Base-by-base conservation (phyloP, 192 early-diverging fungal species). In the Coemansia asiatica region DNA sequence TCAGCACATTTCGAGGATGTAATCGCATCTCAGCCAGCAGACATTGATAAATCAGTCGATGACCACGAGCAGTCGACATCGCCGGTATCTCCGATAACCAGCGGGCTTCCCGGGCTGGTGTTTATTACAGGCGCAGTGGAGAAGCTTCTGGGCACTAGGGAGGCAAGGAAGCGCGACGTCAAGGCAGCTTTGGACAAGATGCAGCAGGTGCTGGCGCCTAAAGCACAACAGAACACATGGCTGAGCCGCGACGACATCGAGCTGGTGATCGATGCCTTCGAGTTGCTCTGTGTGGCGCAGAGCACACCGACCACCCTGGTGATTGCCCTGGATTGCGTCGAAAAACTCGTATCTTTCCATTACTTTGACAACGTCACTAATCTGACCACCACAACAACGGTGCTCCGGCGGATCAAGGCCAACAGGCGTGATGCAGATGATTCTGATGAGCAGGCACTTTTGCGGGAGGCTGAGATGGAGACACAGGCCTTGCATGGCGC, bases 271-370 rank as follows among this genome's bases (percentile, higher is more conserved):
- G 69, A 81, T 29, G 90, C 93, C 18, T 79, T 95, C 56, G 83
- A 89, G 62, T 57, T 90, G 23, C 88, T 90, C 7, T 93, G 92
- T 71, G 84, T 84, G 38, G 85, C 90, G 54, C 81, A 86, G n/a
- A 82, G 81, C 63, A 74, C 27, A 15, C 31, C 85, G 1, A 71
- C 70, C 16, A 75, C 93, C 10, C 82, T 88, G 47, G 86, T 83
- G 5, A 85, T 89, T 19, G 88, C 90, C 0, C 75, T 95, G 38
- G 93, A 95, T 63, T 92, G 92, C 71, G 78, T 95, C 8, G 93
- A 91, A 55, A 92, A 92, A 74, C 85, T 89, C 25, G 85, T 90
- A 21, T 86, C 87, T 12, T 89, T 87, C 64, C 85, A 86, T 49
- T 86, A 86, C 66, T 76, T 88, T 38, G 83, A 79, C 26, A 79